Conservation (phyloP, 805 yeast species). For the Myxozyma melibiosi region DNA sequence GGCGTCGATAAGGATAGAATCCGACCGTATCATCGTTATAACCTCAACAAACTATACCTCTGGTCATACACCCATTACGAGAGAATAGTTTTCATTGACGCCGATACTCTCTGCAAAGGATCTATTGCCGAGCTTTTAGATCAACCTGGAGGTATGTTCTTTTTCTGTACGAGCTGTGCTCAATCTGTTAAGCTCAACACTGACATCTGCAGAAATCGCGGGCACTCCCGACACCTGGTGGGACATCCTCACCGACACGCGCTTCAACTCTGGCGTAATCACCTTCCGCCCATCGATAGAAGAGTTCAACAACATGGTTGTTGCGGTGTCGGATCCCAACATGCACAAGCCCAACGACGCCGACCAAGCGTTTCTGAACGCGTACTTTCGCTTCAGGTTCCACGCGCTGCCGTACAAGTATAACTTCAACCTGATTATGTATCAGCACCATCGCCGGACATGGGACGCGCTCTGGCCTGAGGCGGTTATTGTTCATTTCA, state of each 20-base stretch:
- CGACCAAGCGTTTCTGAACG: constrained; percentile 37
- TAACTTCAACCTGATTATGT: constrained; percentile 37
- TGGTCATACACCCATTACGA: constrained; percentile 52
- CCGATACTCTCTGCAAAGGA: constrained; percentile 50
- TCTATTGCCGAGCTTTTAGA: constrained; percentile 36
- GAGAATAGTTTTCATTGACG: constrained; percentile 55
- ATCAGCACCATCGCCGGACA: constrained; percentile 27
- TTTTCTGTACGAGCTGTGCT: too few species aligned
- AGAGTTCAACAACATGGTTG: constrained; percentile 35
- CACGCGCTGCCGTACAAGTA: constrained; percentile 36
- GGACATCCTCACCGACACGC: constrained; percentile 34
- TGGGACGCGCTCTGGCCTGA: constrained; percentile 38
- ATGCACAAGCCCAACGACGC: constrained; percentile 39
- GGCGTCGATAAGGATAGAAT: constrained; percentile 34
- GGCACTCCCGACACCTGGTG: constrained; percentile 39
- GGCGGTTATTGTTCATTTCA: constrained; percentile 36
- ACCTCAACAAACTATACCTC: constrained; percentile 56
- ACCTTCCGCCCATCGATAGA: constrained; percentile 36
- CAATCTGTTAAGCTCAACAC: not conserved
- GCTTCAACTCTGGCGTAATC: constrained; percentile 37
- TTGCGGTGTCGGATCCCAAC: constrained; percentile 36
- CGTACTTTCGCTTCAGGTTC: constrained; percentile 32
- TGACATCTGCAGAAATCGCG: constrained; percentile 29
- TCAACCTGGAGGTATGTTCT: constrained; percentile 32
- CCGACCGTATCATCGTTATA: constrained; percentile 34